These are phyloP conservation scores for Russula sp. DNA, from an alignment of 768 basidiomycete genomes.

Conservation along the genomic window DNA sequence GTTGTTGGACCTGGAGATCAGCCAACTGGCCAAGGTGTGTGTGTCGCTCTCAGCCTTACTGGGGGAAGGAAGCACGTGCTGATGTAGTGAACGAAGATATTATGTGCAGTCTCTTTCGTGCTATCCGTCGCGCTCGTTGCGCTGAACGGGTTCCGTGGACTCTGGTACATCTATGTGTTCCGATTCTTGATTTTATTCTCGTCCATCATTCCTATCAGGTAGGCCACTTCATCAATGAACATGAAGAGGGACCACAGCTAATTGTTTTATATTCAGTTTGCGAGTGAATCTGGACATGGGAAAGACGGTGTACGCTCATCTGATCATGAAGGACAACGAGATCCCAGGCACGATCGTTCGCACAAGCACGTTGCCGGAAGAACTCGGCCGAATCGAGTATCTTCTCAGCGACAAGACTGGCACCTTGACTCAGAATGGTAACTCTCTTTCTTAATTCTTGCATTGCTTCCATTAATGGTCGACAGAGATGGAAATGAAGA, in stretches of 20 bases:
- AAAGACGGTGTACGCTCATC: conserved; percentile 94
- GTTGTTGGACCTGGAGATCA: conserved; percentile 88
- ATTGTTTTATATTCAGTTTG: conserved; percentile 44
- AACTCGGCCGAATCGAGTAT: conserved; percentile 92
- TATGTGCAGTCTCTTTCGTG: conserved; percentile 90
- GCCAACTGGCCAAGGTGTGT: conserved; percentile 92
- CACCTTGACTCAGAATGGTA: conserved; percentile 94
- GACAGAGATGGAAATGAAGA: conserved; percentile 98
- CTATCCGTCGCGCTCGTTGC: conserved; percentile 90
- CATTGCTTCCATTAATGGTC: not conserved
- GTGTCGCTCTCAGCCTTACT: not conserved
- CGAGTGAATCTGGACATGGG: conserved; percentile 99
- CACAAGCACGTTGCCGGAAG: conserved; percentile 96
- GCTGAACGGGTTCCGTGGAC: conserved; percentile 90
- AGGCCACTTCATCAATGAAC: conserved; percentile 22
- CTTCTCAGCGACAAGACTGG: conserved; percentile 97
- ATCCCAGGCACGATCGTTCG: conserved; percentile 95
- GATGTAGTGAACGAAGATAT: conserved; percentile 47
- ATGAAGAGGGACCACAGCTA: not conserved
- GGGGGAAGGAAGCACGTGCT: not conserved
- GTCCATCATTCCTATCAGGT: conserved; percentile 99
- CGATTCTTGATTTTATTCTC: conserved; percentile 97
- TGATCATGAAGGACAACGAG: conserved; percentile 88
- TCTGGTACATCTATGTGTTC: conserved; percentile 95
- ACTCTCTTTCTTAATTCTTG: conserved; percentile 19